Evolutionary conservation across 2,329 filamentous ascomycete genomes (phyloP).

Genomic region (Clarireedia sp.): DNA sequence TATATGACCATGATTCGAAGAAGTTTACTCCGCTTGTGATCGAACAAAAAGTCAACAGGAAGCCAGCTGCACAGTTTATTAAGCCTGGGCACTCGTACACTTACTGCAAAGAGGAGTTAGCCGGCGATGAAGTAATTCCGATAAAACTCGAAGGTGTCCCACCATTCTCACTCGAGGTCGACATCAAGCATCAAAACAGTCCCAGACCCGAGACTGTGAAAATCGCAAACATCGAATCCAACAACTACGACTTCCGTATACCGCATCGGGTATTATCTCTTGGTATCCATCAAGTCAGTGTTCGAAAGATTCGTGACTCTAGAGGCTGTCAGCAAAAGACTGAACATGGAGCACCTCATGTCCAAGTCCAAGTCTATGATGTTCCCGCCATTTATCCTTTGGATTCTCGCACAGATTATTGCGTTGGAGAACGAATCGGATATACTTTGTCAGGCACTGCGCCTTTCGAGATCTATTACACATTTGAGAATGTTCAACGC

Average conservation of each 20-base stretch:
- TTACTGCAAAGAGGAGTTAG: conserved; percentile 80
- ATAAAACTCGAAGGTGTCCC: conserved; percentile 75
- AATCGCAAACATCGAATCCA: conserved; percentile 69
- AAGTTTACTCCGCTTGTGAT: conserved; percentile 61
- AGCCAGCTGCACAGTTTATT: conserved; percentile 72
- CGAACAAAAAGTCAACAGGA: conserved; percentile 76
- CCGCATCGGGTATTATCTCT: conserved; percentile 78
- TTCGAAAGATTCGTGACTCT: conserved; percentile 82
- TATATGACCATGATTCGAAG: conserved; percentile 68
- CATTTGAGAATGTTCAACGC: conserved; percentile 69
- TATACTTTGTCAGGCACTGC: conserved; percentile 86
- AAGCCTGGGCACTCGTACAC: conserved; percentile 91
- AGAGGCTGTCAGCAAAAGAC: conserved; percentile 78
- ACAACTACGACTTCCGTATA: conserved; percentile 71
- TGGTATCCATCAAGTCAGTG: conserved; percentile 81
- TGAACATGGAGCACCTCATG: conserved; percentile 61
- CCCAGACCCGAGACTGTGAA: conserved; percentile 72
- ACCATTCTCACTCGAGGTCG: conserved; percentile 85
- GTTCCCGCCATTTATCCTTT: conserved; percentile 84
- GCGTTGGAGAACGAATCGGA: conserved; percentile 87
- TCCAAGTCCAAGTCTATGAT: conserved; percentile 88
- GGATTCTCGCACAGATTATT: conserved; percentile 80
- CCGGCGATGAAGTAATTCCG: conserved; percentile 78
- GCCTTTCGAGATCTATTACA: conserved; percentile 89
- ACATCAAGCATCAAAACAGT: conserved; percentile 84